Percentiles rank a stretch among this genome's conserved stretches.
These are phyloP conservation scores for Candida yuanshanica DNA, from an alignment of 805 yeast genomes.

Conservation along the genomic window DNA sequence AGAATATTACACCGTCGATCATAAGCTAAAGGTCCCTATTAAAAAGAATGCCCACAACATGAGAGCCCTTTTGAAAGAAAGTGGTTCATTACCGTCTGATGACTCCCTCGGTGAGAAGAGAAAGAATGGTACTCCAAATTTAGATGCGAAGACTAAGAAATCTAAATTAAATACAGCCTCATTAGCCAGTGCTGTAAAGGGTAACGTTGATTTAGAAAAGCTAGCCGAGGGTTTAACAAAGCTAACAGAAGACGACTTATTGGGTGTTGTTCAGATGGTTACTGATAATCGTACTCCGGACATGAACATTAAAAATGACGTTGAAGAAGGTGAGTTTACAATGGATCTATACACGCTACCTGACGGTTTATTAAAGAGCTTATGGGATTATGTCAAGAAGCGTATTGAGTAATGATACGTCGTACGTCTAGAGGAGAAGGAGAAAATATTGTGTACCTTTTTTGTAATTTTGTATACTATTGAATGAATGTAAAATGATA, in stretches of 20 bases:
- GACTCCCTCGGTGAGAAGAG: constrained; percentile 34
- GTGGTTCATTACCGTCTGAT: constrained; percentile 72
- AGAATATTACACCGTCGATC: constrained; percentile 74
- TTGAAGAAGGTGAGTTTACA: constrained; percentile 94
- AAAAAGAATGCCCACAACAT: constrained; percentile 57
- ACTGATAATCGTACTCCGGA: constrained; percentile 93
- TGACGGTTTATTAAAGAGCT: constrained; percentile 80
- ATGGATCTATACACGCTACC: constrained; percentile 94
- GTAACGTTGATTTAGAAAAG: constrained; percentile 80
- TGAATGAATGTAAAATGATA: not conserved
- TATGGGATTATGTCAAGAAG: constrained; percentile 91
- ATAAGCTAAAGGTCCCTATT: constrained; percentile 68
- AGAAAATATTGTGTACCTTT: constrained; percentile 7
- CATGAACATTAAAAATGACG: constrained; percentile 92
- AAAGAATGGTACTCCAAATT: constrained; percentile 21
- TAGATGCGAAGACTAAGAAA: constrained; percentile 26
- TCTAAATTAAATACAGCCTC: constrained; percentile 13
- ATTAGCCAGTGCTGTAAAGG: constrained; percentile 52
- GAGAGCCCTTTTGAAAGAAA: constrained; percentile 66
- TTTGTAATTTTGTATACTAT: not conserved
- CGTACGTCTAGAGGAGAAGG: not conserved
- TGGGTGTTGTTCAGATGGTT: constrained; percentile 95
- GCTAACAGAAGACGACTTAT: constrained; percentile 84
- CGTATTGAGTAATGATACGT: constrained; percentile 33
- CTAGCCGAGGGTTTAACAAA: constrained; percentile 87